Percentiles rank a stretch among this genome's conserved stretches.
These are phyloP conservation scores for Myriosclerotinia duriaeana DNA, from an alignment of 2,329 filamentous ascomycete species.

Conservation along the genomic window DNA sequence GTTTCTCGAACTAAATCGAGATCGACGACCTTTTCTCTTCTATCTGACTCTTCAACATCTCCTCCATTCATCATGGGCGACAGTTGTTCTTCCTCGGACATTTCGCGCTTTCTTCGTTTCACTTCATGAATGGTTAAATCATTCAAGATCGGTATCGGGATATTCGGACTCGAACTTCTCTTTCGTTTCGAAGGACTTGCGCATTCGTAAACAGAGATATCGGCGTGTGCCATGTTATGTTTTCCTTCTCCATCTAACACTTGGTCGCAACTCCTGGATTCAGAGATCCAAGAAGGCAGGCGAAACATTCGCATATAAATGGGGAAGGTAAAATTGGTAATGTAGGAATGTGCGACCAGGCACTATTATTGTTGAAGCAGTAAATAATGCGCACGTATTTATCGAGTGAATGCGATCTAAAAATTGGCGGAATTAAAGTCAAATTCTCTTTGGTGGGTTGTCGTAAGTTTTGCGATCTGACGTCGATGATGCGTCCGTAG, in stretches of 20 bases:
- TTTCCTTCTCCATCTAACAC: constrained; percentile 46
- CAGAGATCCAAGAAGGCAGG: constrained; percentile 54
- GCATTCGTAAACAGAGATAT: constrained; percentile 33
- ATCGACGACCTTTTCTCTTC: constrained; percentile 29
- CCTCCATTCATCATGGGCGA: constrained; percentile 19
- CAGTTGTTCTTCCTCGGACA: constrained; percentile 22
- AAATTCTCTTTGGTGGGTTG: constrained; percentile 10
- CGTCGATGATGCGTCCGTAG: constrained; percentile 12
- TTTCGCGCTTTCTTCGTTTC: constrained; percentile 40
- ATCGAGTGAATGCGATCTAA: not conserved
- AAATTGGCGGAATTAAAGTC: constrained; percentile 10
- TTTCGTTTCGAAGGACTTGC: constrained; percentile 34
- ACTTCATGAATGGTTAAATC: constrained; percentile 33
- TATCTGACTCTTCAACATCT: constrained; percentile 28
- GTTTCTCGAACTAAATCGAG: constrained; percentile 39
- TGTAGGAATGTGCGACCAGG: constrained; percentile 19
- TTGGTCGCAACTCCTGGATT: constrained; percentile 57
- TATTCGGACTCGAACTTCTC: constrained; percentile 29
- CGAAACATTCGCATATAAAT: constrained; percentile 57
- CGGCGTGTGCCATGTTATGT: constrained; percentile 43
- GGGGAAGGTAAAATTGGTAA: not conserved
- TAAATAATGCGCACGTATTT: not conserved
- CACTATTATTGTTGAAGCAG: not conserved
- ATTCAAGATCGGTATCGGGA: constrained; percentile 25
- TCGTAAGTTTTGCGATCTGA: constrained; percentile 19